A percentile compares a stretch with the other conserved stretches of the same genome.
Evolutionary conservation across 2,329 filamentous ascomycete genomes (phyloP).

Genomic region (Pseudohalonectria lignicola): DNA sequence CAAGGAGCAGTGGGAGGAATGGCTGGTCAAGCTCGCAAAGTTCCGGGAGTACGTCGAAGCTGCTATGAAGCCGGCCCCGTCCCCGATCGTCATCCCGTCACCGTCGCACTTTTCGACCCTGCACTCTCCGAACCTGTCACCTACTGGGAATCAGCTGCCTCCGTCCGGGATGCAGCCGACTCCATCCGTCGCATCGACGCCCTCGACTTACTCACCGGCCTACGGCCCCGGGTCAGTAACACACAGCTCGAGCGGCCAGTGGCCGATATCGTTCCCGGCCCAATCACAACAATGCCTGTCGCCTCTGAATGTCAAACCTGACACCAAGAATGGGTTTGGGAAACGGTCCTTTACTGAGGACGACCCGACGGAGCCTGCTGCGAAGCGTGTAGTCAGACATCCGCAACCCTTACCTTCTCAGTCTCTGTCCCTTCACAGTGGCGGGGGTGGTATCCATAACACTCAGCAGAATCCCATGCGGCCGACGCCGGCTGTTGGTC

Average conservation of each 20-base stretch:
- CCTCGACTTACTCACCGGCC: slow-evolving; percentile 29
- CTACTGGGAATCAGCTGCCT: slow-evolving; percentile 29
- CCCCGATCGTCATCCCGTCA: slow-evolving; percentile 25
- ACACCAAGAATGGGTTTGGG: slow-evolving; percentile 24
- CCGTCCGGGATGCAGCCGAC: slow-evolving; percentile 20
- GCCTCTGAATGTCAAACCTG: slow-evolving; percentile 35
- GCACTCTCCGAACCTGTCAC: slow-evolving; percentile 38
- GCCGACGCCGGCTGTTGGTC: slow-evolving; percentile 4
- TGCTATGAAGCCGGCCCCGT: slow-evolving; percentile 33
- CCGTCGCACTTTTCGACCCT: slow-evolving; percentile 25
- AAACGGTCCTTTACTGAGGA: slow-evolving; percentile 39
- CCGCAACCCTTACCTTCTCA: slow-evolving; percentile 9
- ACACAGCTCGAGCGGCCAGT: neutral
- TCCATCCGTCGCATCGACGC: slow-evolving; percentile 20
- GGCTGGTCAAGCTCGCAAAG: slow-evolving; percentile 72
- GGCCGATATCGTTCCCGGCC: too few relatives aligned
- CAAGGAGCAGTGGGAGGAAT: slow-evolving; percentile 73
- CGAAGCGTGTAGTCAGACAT: slow-evolving; percentile 29
- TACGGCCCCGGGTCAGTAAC: slow-evolving; percentile 15
- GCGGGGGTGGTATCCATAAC: too few relatives aligned
- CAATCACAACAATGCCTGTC: slow-evolving; percentile 36
- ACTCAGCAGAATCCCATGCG: slow-evolving; percentile 3
- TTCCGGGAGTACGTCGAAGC: slow-evolving; percentile 77
- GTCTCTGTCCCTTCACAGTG: neutral
- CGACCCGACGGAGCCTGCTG: slow-evolving; percentile 39